Percentiles rank a stretch among this genome's conserved stretches.
Conservation (phyloP, 768 basidiomycete genomes). For the Russula dissimulans region DNA sequence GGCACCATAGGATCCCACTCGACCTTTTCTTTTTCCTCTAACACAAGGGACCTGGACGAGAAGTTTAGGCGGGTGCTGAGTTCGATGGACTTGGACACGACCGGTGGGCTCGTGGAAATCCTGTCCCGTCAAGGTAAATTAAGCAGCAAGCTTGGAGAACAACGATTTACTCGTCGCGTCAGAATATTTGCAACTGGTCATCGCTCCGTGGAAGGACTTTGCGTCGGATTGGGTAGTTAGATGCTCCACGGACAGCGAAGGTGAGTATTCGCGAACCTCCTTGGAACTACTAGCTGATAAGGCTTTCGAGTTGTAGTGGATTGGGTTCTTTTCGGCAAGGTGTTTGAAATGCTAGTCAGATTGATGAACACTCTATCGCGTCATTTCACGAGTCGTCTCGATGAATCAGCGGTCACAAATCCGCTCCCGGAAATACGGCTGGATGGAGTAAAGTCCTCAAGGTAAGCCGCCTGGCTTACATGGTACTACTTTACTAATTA, state of each 20-base stretch:
- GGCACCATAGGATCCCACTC: constrained; percentile 29
- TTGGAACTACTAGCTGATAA: background rate
- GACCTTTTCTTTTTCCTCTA: constrained; percentile 38
- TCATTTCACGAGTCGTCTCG: constrained; percentile 12
- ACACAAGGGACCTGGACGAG: constrained; percentile 47
- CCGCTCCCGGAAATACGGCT: constrained; percentile 11
- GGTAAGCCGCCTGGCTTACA: background rate
- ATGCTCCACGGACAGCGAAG: constrained; percentile 31
- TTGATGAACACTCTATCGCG: constrained; percentile 17
- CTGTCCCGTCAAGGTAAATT: constrained; percentile 29
- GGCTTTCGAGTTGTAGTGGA: constrained; percentile 32
- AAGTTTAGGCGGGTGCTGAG: constrained; percentile 40
- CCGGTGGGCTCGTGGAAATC: constrained; percentile 45
- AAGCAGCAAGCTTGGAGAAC: too few species aligned
- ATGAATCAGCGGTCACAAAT: constrained; percentile 16
- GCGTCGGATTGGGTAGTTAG: constrained; percentile 16
- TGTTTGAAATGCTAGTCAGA: constrained; percentile 34
- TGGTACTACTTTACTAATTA: background rate
- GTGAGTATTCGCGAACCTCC: constrained; percentile 17
- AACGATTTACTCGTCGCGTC: background rate
- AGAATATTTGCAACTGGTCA: constrained; percentile 10
- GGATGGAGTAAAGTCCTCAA: background rate
- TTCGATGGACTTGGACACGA: constrained; percentile 41
- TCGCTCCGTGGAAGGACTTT: constrained; percentile 12
- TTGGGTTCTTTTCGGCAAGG: constrained; percentile 43